These are phyloP conservation scores for Acrodontium crateriforme DNA, from an alignment of 2,329 filamentous ascomycete species.

Conservation along the genomic window DNA sequence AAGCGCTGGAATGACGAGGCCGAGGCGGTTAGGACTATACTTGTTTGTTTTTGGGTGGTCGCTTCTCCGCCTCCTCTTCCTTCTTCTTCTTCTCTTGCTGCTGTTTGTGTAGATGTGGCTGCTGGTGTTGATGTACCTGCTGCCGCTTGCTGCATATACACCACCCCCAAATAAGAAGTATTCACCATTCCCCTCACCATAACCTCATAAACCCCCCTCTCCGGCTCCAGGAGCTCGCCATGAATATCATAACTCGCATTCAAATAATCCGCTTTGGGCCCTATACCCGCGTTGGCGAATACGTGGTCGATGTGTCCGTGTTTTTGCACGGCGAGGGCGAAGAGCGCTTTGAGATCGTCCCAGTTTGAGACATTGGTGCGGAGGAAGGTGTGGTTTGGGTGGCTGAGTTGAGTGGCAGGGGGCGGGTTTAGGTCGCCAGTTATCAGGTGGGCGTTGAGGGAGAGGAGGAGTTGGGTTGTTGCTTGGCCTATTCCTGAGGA, in stretches of 20 bases:
- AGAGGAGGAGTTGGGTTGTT: conserved; percentile 38
- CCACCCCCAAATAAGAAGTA: conserved; percentile 27
- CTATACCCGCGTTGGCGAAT: conserved; percentile 43
- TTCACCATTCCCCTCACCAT: conserved; percentile 30
- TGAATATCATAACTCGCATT: conserved; percentile 22
- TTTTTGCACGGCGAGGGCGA: conserved; percentile 34
- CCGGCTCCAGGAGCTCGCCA: conserved; percentile 18
- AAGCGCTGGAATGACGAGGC: conserved; percentile 38
- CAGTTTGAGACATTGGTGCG: conserved; percentile 37
- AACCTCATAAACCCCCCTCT: conserved; percentile 26
- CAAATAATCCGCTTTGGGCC: conserved; percentile 26
- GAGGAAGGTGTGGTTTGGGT: conserved; percentile 26
- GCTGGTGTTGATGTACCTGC: too few relatives aligned
- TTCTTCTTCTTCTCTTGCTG: too few relatives aligned
- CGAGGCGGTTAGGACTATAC: conserved; percentile 41
- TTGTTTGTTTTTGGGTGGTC: too few relatives aligned
- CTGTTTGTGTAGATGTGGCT: not conserved
- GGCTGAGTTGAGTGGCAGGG: conserved; percentile 11
- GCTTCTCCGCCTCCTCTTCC: too few relatives aligned
- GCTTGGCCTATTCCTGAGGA: conserved; percentile 48
- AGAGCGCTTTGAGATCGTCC: conserved; percentile 37
- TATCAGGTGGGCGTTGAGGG: conserved; percentile 41
- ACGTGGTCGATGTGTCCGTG: conserved; percentile 34
- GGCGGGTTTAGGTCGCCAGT: conserved; percentile 39
- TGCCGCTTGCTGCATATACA: conserved; percentile 34